Evolutionary conservation across 2,329 filamentous ascomycete species (phyloP).

Genomic region (Pestalotiopsis sp.): DNA sequence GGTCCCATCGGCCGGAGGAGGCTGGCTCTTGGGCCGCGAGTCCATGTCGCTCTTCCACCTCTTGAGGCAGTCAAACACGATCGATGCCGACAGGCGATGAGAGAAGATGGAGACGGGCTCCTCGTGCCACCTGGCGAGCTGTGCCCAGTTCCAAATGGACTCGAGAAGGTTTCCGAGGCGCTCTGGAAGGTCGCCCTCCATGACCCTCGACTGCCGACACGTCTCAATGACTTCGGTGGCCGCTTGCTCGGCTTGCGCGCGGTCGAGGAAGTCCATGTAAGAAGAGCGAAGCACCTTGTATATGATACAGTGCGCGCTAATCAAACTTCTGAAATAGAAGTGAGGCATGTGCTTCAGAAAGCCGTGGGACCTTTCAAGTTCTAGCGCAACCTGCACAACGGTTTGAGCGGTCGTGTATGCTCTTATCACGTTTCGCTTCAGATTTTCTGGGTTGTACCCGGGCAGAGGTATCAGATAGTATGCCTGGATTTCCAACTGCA

Average conservation of each 20-base stretch:
- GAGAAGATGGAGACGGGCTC: constrained; percentile 43
- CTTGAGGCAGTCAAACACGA: constrained; percentile 53
- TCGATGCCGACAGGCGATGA: constrained; percentile 49
- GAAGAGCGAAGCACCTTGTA: constrained; percentile 48
- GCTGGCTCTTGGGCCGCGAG: constrained; percentile 11
- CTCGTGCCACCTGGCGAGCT: constrained; percentile 37
- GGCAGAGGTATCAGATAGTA: constrained; percentile 54
- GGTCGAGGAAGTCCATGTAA: constrained; percentile 34
- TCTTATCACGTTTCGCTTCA: constrained; percentile 48
- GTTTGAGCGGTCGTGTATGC: constrained; percentile 50
- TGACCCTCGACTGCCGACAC: constrained; percentile 45
- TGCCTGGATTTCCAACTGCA: constrained; percentile 54
- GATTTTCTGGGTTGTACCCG: constrained; percentile 37
- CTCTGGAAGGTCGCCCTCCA: constrained; percentile 51
- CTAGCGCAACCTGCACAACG: constrained; percentile 44
- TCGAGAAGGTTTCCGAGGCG: constrained; percentile 50
- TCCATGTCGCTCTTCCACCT: constrained; percentile 42
- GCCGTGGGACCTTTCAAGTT: constrained; percentile 41
- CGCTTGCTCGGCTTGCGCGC: constrained; percentile 23
- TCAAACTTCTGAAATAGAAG: constrained; percentile 49
- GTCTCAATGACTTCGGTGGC: constrained; percentile 36
- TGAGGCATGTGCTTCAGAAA: constrained; percentile 50
- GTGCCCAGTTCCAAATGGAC: constrained; percentile 45
- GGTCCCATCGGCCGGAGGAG: neutral
- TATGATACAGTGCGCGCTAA: constrained; percentile 49